Base-by-base conservation (phyloP, 495 filamentous ascomycete species). In the Hypoxylon perforatum region DNA sequence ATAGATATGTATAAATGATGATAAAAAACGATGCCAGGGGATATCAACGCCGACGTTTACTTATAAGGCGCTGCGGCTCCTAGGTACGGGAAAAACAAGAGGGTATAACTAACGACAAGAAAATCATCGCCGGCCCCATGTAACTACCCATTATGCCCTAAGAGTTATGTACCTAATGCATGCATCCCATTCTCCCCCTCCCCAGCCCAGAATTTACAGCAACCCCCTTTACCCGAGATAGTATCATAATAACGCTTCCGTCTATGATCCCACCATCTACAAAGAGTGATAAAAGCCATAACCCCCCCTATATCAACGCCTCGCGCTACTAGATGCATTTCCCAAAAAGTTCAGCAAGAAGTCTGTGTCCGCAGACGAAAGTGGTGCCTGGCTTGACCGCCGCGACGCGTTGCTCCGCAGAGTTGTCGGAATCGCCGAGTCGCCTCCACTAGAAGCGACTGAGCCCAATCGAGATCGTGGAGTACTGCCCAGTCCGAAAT, bases 271-370 rank as follows among this genome's bases (percentile, higher is more conserved):
- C 14, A n/a, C 14, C 17, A 42, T 6, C 12, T n/a, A 12, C n/a
- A n/a, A n/a, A 17, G 5, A 6, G 39, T 3, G 14, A 6, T 8
- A 15, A 17, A 3, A n/a, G 14, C 4, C n/a, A 1, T 7, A n/a
- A n/a, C 7, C 25, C 25, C 25, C 25, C 25, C 25, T 3, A 3
- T 42, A 42, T 57, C 18, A 67, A 53, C 71, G 57, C 15, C 54
- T 57, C 35, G 57, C 61, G 44, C 52, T 63, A 11, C 57, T 70
- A 14, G 80, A 76, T 9, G 79, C 75, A 4, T 72, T 75, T 56
- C 80, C 72, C n/a, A 97, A 75, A 76, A 92, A 96, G 8, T 87
- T 89, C 49, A 95, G 77, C 67, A 96, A 78, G 66, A 96, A 96
- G n/a, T 84, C 85, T 69, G 89, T 88, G 67, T 96, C 87, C 8